A percentile compares a stretch with the other conserved stretches of the same genome.
Conservation (phyloP, 2,329 filamentous ascomycete species). For the Phaeophleospora eucalypticola region DNA sequence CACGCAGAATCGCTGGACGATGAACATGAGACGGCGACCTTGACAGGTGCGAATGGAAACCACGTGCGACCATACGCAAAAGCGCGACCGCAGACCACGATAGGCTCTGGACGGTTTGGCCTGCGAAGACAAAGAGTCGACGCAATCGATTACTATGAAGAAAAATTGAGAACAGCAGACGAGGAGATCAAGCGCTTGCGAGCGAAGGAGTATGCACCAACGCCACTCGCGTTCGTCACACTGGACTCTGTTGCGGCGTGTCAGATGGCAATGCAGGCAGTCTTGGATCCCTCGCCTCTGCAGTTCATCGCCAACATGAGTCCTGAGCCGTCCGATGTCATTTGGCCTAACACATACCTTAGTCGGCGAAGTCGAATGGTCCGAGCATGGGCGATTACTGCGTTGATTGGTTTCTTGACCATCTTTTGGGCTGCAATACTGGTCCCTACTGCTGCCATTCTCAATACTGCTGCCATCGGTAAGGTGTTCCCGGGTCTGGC, state of each 20-base stretch:
- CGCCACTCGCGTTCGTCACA: conserved; percentile 87
- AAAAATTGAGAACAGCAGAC: conserved; percentile 74
- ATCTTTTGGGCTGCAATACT: conserved; percentile 85
- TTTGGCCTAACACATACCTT: conserved; percentile 91
- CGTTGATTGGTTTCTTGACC: conserved; percentile 76
- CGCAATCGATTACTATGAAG: conserved; percentile 91
- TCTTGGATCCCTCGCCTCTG: conserved; percentile 84
- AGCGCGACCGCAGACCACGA: conserved; percentile 61
- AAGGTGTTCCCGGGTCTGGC: conserved; percentile 68
- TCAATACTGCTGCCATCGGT: conserved; percentile 77
- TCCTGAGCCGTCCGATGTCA: conserved; percentile 84
- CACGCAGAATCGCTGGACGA: conserved; percentile 15
- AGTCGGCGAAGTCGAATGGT: conserved; percentile 68
- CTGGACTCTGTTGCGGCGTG: conserved; percentile 91
- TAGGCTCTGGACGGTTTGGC: conserved; percentile 75
- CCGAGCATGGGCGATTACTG: conserved; percentile 77
- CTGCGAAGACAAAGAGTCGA: conserved; percentile 71
- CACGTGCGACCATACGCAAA: conserved; percentile 45
- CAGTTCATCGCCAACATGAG: conserved; percentile 80
- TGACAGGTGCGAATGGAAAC: conserved; percentile 15
- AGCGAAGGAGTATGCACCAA: conserved; percentile 70
- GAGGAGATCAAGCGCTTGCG: conserved; percentile 67
- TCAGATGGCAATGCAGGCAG: conserved; percentile 94
- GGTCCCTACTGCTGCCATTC: conserved; percentile 69
- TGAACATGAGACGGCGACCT: conserved; percentile 30